These are phyloP conservation scores for Podaxis pistillaris DNA, from an alignment of 768 basidiomycete genomes.

Conservation along the genomic window DNA sequence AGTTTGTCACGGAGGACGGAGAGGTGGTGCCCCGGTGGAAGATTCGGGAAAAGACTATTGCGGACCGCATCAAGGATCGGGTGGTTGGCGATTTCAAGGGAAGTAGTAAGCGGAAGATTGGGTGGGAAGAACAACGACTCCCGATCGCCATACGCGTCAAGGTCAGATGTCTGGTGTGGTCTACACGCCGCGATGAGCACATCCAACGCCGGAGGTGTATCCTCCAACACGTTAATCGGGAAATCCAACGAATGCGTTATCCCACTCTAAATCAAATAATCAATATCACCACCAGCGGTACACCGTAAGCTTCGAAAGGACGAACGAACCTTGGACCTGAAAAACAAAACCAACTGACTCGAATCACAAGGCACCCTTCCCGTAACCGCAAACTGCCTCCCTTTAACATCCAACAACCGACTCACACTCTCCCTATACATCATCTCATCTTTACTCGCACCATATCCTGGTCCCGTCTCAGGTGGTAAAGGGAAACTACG, in stretches of 20 bases:
- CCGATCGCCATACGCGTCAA: constrained; percentile 52
- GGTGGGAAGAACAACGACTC: constrained; percentile 74
- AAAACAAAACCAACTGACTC: constrained; percentile 67
- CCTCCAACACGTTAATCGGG: constrained; percentile 74
- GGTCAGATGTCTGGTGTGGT: constrained; percentile 56
- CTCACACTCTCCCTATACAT: constrained; percentile 55
- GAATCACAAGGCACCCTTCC: constrained; percentile 74
- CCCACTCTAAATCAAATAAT: constrained; percentile 50
- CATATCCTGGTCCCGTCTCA: constrained; percentile 27
- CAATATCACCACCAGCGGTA: background rate
- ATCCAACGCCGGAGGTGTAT: constrained; percentile 74
- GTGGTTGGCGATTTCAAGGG: constrained; percentile 78
- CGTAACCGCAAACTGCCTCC: constrained; percentile 59
- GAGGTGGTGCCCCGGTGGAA: constrained; percentile 69
- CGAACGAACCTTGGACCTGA: constrained; percentile 66
- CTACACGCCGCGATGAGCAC: constrained; percentile 74
- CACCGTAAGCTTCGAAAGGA: background rate
- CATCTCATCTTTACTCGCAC: constrained; percentile 43
- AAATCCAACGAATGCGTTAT: constrained; percentile 82
- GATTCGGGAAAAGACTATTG: constrained; percentile 66
- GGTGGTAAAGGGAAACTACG: constrained; percentile 30
- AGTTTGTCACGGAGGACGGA: constrained; percentile 66
- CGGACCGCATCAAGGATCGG: constrained; percentile 79
- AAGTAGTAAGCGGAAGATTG: constrained; percentile 68
- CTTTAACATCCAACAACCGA: constrained; percentile 55